Base-by-base conservation (phyloP, 345 rosid genomes). In the Microcos paniculata region DNA sequence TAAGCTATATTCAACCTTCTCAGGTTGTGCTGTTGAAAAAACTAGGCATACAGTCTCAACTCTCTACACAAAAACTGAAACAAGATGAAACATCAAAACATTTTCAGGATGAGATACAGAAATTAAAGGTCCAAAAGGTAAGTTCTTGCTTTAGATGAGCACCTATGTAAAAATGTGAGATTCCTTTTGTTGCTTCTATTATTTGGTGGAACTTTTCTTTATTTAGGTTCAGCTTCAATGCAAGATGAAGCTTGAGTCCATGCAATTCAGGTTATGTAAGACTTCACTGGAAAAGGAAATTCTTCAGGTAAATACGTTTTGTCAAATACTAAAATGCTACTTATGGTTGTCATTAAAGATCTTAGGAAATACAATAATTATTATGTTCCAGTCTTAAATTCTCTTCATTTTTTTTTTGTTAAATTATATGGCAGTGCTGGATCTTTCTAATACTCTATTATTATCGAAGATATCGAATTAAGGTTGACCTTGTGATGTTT, bases 141-240 rank as follows among this genome's bases (percentile, higher is more conserved):
- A 62, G 72, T 26, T 59, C 70, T 72, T 72, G 55, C 56, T 30
- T 62, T n/a, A 18, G 12, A 73, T 79, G 58, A 61, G 24, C 42
- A 53, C 53, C 48, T 59, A 15, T 68, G 66, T 64, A 6, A 49
- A 65, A 45, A 21, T 64, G 35, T 23, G 62, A n/a, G 16, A 45
- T 26, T 53, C 30, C 31, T 76, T 24, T 68, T 78, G 16, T 51
- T 61, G 56, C n/a, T 30, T 72, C 58, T 6, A 26, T 21, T 52
- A 35, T 42, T 42, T 26, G 55, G 30, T 75, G 33, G 63, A 73
- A 62, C 40, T 24, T 61, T 70, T 13, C 73, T 59, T 65, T 67
- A 9, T 82, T 67, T 79, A 90, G 99, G 99, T 93, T 82, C 92
- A 93, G 83, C 89, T 95, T 72, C 97, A 95, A 62, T 93, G 97